Percentiles rank a stretch among this genome's conserved stretches.
Evolutionary conservation across 108 stramenopile species (phyloP).

Genomic region (Cafeteria roenbergensis): DNA sequence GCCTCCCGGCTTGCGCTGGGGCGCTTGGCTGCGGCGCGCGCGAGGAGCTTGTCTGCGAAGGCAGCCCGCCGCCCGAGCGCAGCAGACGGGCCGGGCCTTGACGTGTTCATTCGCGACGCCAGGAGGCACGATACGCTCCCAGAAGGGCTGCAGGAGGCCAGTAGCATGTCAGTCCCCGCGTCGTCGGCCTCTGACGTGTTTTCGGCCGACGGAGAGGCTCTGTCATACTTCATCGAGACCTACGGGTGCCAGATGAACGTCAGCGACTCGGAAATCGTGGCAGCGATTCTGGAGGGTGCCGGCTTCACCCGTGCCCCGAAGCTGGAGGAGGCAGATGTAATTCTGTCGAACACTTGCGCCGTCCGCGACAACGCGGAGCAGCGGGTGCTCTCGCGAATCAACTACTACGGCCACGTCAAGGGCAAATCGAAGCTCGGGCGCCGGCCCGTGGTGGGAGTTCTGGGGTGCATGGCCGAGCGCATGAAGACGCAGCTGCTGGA

Average conservation of each 20-base stretch:
- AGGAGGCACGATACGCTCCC: constrained; percentile 67
- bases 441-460: constrained; percentile 58
- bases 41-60: too few species aligned
- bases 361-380: constrained; percentile 92
- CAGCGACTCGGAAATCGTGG: constrained; percentile 81
- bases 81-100: too few species aligned
- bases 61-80: too few species aligned
- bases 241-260: constrained; percentile 99
- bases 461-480: constrained; percentile 99
- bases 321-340: constrained; percentile 58
- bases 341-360: constrained; percentile 93
- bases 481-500: constrained; percentile 73
- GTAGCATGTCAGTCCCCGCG: constrained; percentile 78
- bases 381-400: constrained; percentile 80
- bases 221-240: constrained; percentile 77
- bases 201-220: constrained; percentile 57
- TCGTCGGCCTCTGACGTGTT: constrained; percentile 64
- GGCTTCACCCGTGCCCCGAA: constrained; percentile 23
- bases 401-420: constrained; percentile 31
- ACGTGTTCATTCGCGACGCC: too few species aligned
- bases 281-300: constrained; percentile 51
- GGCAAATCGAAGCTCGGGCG: background rate
- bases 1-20: too few species aligned
- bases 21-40: too few species aligned
- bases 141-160: too few species aligned